These are phyloP conservation scores for Penicillium verrucosum DNA, from an alignment of 2,329 filamentous ascomycete species.

Conservation along the genomic window DNA sequence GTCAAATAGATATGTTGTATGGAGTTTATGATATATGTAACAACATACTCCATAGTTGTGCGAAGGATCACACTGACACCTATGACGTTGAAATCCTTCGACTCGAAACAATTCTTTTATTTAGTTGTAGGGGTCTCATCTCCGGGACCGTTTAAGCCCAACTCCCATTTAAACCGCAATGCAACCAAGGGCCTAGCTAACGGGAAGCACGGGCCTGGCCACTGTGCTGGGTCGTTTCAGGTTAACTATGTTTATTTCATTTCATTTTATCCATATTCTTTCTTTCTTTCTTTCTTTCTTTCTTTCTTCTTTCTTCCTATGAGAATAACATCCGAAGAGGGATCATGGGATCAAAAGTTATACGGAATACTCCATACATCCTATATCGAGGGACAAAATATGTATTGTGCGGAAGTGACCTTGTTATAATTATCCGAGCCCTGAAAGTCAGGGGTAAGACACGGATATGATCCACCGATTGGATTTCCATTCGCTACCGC, in stretches of 20 bases:
- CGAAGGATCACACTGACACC: neutral
- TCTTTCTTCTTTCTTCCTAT: too few relatives aligned
- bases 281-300: too few relatives aligned
- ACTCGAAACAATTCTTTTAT: neutral
- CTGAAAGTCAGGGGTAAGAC: neutral
- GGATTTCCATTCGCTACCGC: constrained; percentile 17
- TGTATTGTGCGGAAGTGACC: neutral
- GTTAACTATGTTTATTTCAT: constrained; percentile 12
- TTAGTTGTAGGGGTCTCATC: constrained; percentile 12
- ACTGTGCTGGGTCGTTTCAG: constrained; percentile 30
- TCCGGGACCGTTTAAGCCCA: constrained; percentile 12
- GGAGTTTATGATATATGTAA: neutral
- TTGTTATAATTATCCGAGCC: neutral
- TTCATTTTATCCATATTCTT: too few relatives aligned
- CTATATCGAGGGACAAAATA: neutral
- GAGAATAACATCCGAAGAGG: neutral
- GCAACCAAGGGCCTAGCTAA: constrained; percentile 18
- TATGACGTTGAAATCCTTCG: neutral
- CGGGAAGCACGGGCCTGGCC: constrained; percentile 31
- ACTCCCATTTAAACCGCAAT: constrained; percentile 10
- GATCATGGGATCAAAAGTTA: neutral
- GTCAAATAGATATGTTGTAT: neutral
- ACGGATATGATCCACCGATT: constrained; percentile 4
- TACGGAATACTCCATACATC: neutral
- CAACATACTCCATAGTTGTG: neutral